Conservation (phyloP, 2,329 filamentous ascomycete species). For the Trichoderma cornu-damae region DNA sequence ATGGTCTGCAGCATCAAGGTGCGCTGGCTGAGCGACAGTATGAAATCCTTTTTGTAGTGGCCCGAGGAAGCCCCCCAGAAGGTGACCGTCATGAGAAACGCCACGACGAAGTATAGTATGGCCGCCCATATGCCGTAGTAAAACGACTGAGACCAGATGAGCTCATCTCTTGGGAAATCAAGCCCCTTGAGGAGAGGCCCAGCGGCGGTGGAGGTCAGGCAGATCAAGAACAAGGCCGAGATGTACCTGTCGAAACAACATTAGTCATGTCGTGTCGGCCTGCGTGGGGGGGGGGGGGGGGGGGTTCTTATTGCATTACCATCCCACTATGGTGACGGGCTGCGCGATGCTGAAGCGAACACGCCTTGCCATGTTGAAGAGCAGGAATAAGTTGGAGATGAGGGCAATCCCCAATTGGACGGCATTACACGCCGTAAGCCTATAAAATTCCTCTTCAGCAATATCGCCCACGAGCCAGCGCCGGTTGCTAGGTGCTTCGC, state of each 20-base stretch:
- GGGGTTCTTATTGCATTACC: constrained; percentile 47
- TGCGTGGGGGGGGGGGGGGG: no score
- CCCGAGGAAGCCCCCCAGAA: constrained; percentile 66
- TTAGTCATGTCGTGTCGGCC: not conserved
- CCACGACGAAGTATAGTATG: constrained; percentile 71
- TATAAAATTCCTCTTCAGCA: constrained; percentile 26
- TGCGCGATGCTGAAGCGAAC: constrained; percentile 78
- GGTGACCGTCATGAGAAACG: constrained; percentile 70
- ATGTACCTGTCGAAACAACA: constrained; percentile 33
- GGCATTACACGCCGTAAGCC: constrained; percentile 70
- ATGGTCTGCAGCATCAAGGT: constrained; percentile 90
- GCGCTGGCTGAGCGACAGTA: constrained; percentile 71
- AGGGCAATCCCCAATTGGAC: constrained; percentile 71
- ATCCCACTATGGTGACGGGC: constrained; percentile 76
- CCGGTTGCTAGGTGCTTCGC: no score
- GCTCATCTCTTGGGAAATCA: constrained; percentile 33
- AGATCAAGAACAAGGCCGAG: constrained; percentile 59
- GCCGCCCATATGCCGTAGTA: constrained; percentile 82
- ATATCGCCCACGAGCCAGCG: not conserved
- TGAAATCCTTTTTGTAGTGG: constrained; percentile 74
- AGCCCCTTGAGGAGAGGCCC: constrained; percentile 21
- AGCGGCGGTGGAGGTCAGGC: constrained; percentile 39
- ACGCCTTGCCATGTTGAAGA: constrained; percentile 79
- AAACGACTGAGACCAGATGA: constrained; percentile 73
- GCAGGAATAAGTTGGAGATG: constrained; percentile 71